Conservation (phyloP, 2,329 filamentous ascomycete species). For the Sclerotiophoma versabilis region DNA sequence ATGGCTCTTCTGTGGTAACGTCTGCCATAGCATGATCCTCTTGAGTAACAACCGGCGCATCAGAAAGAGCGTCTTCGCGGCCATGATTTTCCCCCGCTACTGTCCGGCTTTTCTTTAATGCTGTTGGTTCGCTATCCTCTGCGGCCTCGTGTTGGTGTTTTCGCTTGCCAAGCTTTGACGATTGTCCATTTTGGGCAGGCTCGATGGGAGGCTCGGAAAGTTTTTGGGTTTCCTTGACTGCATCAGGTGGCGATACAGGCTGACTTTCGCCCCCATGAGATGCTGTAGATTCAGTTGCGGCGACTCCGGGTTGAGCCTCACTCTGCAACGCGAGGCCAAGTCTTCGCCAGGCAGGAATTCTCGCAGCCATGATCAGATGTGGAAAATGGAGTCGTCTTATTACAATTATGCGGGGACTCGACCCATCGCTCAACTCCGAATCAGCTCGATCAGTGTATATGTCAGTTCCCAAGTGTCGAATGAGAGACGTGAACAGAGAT, state of each 20-base stretch:
- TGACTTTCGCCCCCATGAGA: constrained; percentile 20
- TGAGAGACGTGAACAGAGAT: constrained; percentile 44
- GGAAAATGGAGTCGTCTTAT: constrained; percentile 34
- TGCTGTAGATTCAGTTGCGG: constrained; percentile 29
- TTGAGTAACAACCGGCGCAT: constrained; percentile 3
- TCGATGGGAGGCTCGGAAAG: constrained; percentile 21
- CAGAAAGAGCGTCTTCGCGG: not conserved
- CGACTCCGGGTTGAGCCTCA: constrained; percentile 50
- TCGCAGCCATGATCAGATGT: constrained; percentile 40
- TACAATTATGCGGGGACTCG: constrained; percentile 27
- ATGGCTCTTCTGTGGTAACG: constrained; percentile 5
- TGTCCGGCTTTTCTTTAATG: constrained; percentile 26
- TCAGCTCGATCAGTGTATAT: constrained; percentile 39
- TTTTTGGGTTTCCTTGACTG: constrained; percentile 11
- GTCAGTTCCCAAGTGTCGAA: constrained; percentile 42
- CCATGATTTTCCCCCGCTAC: not conserved
- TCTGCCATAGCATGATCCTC: constrained; percentile 18
- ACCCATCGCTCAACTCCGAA: constrained; percentile 46
- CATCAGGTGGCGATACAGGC: constrained; percentile 13
- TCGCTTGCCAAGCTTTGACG: constrained; percentile 47
- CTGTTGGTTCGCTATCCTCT: constrained; percentile 29
- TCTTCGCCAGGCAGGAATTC: constrained; percentile 65
- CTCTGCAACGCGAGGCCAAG: constrained; percentile 67
- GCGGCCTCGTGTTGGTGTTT: constrained; percentile 41
- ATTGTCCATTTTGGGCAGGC: constrained; percentile 33